A percentile compares a stretch with the other conserved stretches of the same genome.
Evolutionary conservation across 371 early-diverging fungal species (phyloP).

Genomic region (Massospora cicadina): DNA sequence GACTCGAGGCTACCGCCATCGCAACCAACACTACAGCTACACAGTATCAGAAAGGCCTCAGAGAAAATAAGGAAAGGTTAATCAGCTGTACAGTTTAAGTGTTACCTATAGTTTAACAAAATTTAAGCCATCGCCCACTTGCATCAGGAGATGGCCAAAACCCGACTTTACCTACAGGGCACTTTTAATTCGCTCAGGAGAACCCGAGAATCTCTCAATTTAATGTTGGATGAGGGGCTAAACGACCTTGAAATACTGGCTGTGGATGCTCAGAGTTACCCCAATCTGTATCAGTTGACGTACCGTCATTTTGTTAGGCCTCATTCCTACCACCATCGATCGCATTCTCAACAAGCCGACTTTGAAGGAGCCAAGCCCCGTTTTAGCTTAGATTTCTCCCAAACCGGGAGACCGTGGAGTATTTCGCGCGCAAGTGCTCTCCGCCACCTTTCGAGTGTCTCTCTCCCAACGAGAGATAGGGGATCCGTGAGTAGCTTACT

Average conservation of each 20-base stretch:
- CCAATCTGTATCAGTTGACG: constrained; percentile 4
- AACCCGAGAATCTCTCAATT: neutral
- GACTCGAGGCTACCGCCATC: neutral
- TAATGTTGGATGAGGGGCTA: neutral
- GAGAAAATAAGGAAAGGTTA: neutral
- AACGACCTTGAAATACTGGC: neutral
- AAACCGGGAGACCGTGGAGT: neutral
- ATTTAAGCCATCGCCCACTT: neutral
- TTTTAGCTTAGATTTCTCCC: constrained; percentile 1
- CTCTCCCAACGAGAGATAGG: neutral
- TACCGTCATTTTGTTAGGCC: constrained; percentile 1
- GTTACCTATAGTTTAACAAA: neutral
- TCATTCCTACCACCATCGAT: neutral
- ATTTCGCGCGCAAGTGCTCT: neutral
- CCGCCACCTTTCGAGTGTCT: neutral
- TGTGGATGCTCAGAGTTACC: neutral
- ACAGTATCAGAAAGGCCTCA: neutral
- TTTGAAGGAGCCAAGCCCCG: neutral
- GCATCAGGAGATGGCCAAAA: constrained; percentile 2
- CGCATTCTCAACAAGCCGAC: neutral
- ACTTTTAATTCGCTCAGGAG: neutral
- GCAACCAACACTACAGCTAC: neutral
- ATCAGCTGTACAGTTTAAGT: neutral
- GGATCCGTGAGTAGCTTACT: neutral
- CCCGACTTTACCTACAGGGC: neutral